These are phyloP conservation scores for Alternaria triticina DNA, from an alignment of 2,329 filamentous ascomycete genomes.

Conservation along the genomic window DNA sequence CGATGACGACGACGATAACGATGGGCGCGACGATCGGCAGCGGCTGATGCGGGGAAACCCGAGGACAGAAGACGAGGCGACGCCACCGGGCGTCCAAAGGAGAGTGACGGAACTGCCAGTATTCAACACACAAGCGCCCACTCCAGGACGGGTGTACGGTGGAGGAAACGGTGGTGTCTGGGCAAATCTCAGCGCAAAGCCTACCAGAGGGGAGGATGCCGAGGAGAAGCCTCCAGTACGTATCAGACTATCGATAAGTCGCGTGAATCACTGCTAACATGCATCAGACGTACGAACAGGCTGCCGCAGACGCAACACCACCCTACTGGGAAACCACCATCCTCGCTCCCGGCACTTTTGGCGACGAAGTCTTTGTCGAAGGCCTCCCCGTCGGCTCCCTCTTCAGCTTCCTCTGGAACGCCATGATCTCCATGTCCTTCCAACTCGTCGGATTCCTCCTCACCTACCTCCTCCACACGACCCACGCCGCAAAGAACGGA, in stretches of 20 bases:
- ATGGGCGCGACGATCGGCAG: constrained; percentile 81
- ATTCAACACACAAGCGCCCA: constrained; percentile 52
- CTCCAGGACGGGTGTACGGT: constrained; percentile 66
- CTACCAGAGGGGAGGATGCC: constrained; percentile 77
- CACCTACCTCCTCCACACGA: constrained; percentile 96
- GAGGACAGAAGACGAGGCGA: constrained; percentile 30
- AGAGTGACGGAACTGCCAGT: constrained; percentile 62
- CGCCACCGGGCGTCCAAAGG: constrained; percentile 51
- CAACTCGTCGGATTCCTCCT: constrained; percentile 96
- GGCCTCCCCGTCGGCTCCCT: constrained; percentile 90
- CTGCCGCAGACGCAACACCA: constrained; percentile 91
- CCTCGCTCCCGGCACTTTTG: constrained; percentile 86
- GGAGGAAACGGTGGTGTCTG: constrained; percentile 93
- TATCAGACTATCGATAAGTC: constrained; percentile 29
- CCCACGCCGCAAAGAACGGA: constrained; percentile 96
- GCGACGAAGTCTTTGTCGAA: constrained; percentile 95
- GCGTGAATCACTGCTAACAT: constrained; percentile 42
- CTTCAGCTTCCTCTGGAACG: constrained; percentile 90
- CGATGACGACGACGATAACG: constrained; percentile 68
- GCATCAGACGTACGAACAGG: constrained; percentile 91
- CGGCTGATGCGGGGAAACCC: constrained; percentile 77
- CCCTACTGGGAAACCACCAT: constrained; percentile 99
- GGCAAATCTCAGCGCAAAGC: constrained; percentile 91
- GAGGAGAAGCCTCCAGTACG: constrained; percentile 94
- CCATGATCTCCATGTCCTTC: constrained; percentile 95